Evolutionary conservation across 768 basidiomycete genomes (phyloP).

Genomic region (Suillus placidus): DNA sequence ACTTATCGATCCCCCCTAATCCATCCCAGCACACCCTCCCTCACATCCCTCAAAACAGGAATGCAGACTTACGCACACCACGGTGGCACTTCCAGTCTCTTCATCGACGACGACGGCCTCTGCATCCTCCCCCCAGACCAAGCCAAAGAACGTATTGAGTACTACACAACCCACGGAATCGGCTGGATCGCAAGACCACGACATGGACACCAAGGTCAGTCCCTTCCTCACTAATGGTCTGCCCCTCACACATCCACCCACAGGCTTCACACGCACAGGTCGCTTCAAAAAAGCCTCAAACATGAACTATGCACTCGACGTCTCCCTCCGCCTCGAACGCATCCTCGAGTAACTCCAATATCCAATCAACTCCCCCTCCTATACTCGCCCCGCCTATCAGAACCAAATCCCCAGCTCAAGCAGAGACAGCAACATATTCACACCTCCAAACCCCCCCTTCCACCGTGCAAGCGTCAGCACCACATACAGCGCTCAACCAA

Average conservation of each 20-base stretch:
- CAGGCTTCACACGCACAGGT: constrained; percentile 52
- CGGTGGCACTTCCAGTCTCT: constrained; percentile 58
- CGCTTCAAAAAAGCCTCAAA: constrained; percentile 95
- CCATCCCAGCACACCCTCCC: constrained; percentile 43
- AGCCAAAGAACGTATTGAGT: constrained; percentile 48
- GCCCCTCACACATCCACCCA: constrained; percentile 27
- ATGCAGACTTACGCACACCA: constrained; percentile 68
- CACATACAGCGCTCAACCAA: constrained; percentile 22
- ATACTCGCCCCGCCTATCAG: constrained; percentile 22
- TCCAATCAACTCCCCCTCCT: no score
- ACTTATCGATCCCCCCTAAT: background rate
- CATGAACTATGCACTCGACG: constrained; percentile 76
- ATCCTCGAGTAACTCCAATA: constrained; percentile 31
- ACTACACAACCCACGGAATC: constrained; percentile 59
- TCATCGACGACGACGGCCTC: constrained; percentile 66
- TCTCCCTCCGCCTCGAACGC: constrained; percentile 42
- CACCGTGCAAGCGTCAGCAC: constrained; percentile 24
- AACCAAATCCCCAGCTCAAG: background rate
- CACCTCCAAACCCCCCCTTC: background rate
- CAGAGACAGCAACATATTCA: background rate
- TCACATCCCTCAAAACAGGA: constrained; percentile 58
- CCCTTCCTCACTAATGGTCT: constrained; percentile 13
- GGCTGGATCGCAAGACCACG: constrained; percentile 63
- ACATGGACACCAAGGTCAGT: constrained; percentile 53
- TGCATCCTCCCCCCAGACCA: constrained; percentile 51